Evolutionary conservation across 805 yeast species (phyloP), one percentile per base, ranked within the genome.

Genomic region (Saitoella complicata): DNA sequence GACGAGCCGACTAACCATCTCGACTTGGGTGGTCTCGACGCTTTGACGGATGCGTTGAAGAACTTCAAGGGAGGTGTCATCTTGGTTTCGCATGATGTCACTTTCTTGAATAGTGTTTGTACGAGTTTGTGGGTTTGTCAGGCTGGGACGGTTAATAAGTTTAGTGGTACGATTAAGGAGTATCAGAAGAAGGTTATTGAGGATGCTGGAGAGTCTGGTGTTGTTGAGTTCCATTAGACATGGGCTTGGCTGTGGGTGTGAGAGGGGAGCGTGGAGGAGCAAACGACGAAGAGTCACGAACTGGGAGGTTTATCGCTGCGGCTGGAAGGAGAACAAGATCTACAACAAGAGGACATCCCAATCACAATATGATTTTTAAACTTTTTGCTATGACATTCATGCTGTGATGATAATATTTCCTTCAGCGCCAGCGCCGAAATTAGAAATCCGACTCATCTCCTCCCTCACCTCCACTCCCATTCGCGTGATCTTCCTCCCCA

Each of bases 1-100:
- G 98, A 91, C 70, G 98, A 91, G 72, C 98, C 98, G 64, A 83
- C 95, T 5, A 91, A 91, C 66, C 98, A 91, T 66, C 76, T 91
- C 72, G 98, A 91, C 80, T 88, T 95, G 6, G 80, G 94, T 34
- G 98, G 96, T 73, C 69, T 91, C 57, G 98, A 91, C 62, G 98
- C 98, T 0, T 71, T 91, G 49, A 78, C 91, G 6, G 93, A 81
- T 38, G 97, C 97, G 1, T 69, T 91, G 59, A 76, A 72, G 50
- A 76, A 74, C 49, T 91, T 87, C 71, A 74, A 84, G 57, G 98
- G 98, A 59, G 98, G 98, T 62, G 81, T 91, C 30, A 70, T 91
- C 54, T 86, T 91, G 95, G 98, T 91, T 47, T 82, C 95, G 43
- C 98, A 91, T 72, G 99, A 91, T 69, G 96, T 91, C 39, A 69